Conservation (phyloP, 495 filamentous ascomycete genomes). For the Xanthoparmelia taractica region DNA sequence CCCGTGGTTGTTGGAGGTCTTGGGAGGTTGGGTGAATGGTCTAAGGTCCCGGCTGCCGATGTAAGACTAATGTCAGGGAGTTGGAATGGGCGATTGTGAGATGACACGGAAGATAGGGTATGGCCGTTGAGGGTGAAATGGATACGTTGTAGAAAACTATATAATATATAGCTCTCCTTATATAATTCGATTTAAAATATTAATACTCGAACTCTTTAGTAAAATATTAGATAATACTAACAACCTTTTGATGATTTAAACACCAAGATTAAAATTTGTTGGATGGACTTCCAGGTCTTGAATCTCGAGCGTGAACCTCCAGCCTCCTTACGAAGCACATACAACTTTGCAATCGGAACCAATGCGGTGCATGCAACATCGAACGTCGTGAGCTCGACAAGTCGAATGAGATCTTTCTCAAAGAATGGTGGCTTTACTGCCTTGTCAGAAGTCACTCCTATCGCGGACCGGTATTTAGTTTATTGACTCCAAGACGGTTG, state of each 20-base stretch:
- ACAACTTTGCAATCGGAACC: conserved; percentile 40
- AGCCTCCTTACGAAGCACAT: conserved; percentile 19
- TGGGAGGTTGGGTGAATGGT: background rate
- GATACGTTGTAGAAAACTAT: too few relatives aligned
- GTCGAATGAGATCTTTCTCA: conserved; percentile 31
- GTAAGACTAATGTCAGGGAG: too few relatives aligned
- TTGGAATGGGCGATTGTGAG: too few relatives aligned
- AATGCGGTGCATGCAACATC: conserved; percentile 46
- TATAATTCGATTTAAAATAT: too few relatives aligned
- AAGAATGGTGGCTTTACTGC: conserved; percentile 35
- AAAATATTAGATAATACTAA: too few relatives aligned
- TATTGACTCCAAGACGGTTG: conserved; percentile 46
- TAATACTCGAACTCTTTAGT: too few relatives aligned
- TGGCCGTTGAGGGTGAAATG: too few relatives aligned
- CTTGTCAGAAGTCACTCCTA: conserved; percentile 37
- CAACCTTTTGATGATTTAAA: too few relatives aligned
- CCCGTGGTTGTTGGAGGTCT: background rate
- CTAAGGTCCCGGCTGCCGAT: too few relatives aligned
- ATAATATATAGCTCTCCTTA: too few relatives aligned
- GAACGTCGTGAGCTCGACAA: conserved; percentile 29
- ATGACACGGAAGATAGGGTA: too few relatives aligned
- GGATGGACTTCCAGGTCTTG: conserved; percentile 25
- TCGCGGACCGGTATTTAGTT: conserved; percentile 36
- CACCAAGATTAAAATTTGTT: too few relatives aligned
- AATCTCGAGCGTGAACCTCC: conserved; percentile 27